These are phyloP conservation scores for Kazachstania viticola DNA, from an alignment of 805 yeast genomes.

Conservation along the genomic window DNA sequence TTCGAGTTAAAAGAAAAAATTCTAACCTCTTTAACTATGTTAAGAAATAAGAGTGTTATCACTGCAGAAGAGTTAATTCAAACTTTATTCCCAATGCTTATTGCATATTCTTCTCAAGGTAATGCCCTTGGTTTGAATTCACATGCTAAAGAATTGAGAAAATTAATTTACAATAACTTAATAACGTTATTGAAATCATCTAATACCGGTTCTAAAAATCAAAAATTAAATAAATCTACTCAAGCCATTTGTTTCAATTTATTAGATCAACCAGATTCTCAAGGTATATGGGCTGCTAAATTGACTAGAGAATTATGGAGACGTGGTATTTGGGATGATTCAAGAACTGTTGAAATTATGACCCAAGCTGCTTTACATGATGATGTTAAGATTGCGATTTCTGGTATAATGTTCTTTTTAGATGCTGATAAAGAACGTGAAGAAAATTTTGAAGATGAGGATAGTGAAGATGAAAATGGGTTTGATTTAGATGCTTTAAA, in stretches of 20 bases:
- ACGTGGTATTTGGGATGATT: constrained; percentile 96
- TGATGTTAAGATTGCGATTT: constrained; percentile 73
- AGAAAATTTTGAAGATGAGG: constrained; percentile 60
- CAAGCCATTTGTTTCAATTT: constrained; percentile 87
- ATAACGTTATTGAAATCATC: constrained; percentile 69
- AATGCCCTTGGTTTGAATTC: constrained; percentile 35
- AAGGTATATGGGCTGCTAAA: constrained; percentile 94
- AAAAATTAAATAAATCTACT: constrained; percentile 76
- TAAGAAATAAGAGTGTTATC: constrained; percentile 74
- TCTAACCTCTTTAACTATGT: constrained; percentile 78
- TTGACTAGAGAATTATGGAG: constrained; percentile 94
- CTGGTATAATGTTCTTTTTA: constrained; percentile 83
- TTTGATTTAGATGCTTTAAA: constrained; percentile 61
- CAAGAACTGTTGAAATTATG: constrained; percentile 95
- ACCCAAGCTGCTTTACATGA: constrained; percentile 87
- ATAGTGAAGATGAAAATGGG: constrained; percentile 55
- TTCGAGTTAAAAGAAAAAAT: constrained; percentile 88
- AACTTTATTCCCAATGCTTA: constrained; percentile 75
- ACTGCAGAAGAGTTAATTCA: constrained; percentile 72
- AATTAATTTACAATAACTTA: constrained; percentile 69
- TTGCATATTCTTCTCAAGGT: constrained; percentile 45
- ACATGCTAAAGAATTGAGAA: constrained; percentile 73
- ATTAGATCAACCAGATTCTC: constrained; percentile 66
- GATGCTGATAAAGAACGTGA: constrained; percentile 82
- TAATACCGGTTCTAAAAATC: constrained; percentile 82